Conservation (phyloP, 768 basidiomycete genomes). For the Tricholoma furcatifolium region DNA sequence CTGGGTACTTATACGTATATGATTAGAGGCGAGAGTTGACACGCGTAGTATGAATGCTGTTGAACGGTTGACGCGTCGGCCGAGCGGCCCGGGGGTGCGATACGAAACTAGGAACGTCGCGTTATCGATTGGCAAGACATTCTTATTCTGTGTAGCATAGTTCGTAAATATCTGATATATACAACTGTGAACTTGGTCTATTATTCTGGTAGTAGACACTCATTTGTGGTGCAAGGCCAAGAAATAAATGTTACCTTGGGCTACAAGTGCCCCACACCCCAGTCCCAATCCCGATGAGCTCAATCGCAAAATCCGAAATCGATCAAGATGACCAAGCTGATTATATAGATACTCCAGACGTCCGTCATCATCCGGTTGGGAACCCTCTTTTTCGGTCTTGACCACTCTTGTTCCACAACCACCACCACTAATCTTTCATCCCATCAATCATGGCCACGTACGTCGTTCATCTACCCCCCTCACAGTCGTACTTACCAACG, state of each 20-base stretch:
- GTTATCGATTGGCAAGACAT: not conserved
- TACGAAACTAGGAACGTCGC: not conserved
- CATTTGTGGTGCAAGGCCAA: not conserved
- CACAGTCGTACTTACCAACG: conserved; percentile 13
- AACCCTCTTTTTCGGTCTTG: conserved; percentile 26
- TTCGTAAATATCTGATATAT: no score
- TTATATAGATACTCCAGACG: conserved; percentile 15
- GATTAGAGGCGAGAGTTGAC: conserved; percentile 2
- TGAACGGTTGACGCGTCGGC: not conserved
- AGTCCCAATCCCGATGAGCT: not conserved
- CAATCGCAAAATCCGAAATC: conserved; percentile 16
- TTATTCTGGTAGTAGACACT: no score
- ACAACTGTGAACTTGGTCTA: not conserved
- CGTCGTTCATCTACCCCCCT: conserved; percentile 11
- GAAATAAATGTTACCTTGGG: conserved; percentile 8
- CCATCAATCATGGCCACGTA: conserved; percentile 48
- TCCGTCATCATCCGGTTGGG: conserved; percentile 23
- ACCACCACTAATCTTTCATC: conserved; percentile 29
- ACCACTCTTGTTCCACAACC: conserved; percentile 32
- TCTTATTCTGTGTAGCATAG: no score
- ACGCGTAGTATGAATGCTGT: not conserved
- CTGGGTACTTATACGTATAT: no score
- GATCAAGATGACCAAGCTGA: conserved; percentile 27
- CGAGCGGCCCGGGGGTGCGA: not conserved
- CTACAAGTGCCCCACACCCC: not conserved